A percentile compares a stretch with the other conserved stretches of the same genome.
Conservation (phyloP, 2,329 filamentous ascomycete genomes). For the Biscogniauxia mediterranea region DNA sequence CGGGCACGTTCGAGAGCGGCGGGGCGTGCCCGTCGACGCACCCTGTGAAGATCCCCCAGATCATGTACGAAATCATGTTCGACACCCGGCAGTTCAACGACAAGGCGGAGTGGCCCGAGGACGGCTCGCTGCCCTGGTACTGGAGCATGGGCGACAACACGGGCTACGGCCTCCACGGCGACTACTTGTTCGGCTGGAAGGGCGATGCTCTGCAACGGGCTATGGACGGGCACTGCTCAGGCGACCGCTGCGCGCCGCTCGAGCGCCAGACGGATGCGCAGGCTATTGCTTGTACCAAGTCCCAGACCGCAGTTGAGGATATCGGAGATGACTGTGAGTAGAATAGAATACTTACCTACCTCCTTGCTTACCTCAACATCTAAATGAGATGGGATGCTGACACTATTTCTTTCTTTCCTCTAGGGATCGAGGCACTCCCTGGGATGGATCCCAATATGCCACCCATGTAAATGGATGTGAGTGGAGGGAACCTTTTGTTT, state of each 20-base stretch:
- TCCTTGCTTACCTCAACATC: too few species aligned
- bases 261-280: slow-evolving; percentile 30
- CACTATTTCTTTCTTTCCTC: neutral
- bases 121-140: slow-evolving; percentile 33
- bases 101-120: slow-evolving; percentile 34
- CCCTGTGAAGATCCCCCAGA: slow-evolving; percentile 36
- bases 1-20: slow-evolving; percentile 30
- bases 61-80: slow-evolving; percentile 44
- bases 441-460: neutral
- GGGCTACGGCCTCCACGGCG: slow-evolving; percentile 37
- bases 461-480: neutral
- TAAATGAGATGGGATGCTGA: neutral
- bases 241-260: slow-evolving; percentile 31
- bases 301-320: slow-evolving; percentile 22
- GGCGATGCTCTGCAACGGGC: slow-evolving; percentile 37
- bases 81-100: slow-evolving; percentile 36
- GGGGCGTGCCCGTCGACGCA: slow-evolving; percentile 30
- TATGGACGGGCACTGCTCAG: slow-evolving; percentile 35
- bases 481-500: too few species aligned
- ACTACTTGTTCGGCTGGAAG: slow-evolving; percentile 40
- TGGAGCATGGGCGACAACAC: slow-evolving; percentile 35
- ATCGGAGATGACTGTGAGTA: slow-evolving; percentile 26
- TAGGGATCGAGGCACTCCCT: neutral
- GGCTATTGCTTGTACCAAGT: slow-evolving; percentile 32
- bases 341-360: too few species aligned